A percentile compares a stretch with the other conserved stretches of the same genome.
Evolutionary conservation across 2,329 filamentous ascomycete species (phyloP).

Genomic region (Sordariomycetes sp.): DNA sequence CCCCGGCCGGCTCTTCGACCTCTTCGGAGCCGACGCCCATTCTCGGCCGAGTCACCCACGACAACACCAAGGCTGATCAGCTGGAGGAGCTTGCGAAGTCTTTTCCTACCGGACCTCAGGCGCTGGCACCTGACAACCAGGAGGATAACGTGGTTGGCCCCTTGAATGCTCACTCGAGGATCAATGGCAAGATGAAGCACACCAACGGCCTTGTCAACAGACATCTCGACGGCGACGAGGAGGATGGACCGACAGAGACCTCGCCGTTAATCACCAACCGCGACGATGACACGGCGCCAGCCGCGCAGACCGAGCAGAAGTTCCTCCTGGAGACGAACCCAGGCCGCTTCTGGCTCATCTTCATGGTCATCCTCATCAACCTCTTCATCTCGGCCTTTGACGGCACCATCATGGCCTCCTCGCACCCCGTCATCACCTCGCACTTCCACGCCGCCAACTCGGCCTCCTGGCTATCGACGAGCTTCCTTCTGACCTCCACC

Average conservation of each 20-base stretch:
- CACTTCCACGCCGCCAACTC: constrained; percentile 70
- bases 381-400: constrained; percentile 61
- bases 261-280: not conserved
- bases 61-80: not conserved
- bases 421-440: constrained; percentile 72
- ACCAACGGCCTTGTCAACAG: not conserved
- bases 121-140: not conserved
- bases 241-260: not conserved
- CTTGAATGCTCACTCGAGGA: no score
- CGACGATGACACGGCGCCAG: not conserved
- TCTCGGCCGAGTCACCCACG: constrained; percentile 1
- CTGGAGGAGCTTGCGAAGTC: not conserved
- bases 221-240: no score
- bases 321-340: constrained; percentile 21
- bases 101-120: not conserved
- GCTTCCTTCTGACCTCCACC: constrained; percentile 69
- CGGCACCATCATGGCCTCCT: constrained; percentile 72
- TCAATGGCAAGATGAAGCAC: not conserved
- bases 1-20: not conserved
- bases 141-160: not conserved
- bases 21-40: constrained; percentile 1
- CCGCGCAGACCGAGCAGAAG: not conserved
- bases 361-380: constrained; percentile 45
- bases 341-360: constrained; percentile 53
- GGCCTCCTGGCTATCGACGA: constrained; percentile 75